Conservation (phyloP, 305 asterid species). For the Solanum hybrid region DNA sequence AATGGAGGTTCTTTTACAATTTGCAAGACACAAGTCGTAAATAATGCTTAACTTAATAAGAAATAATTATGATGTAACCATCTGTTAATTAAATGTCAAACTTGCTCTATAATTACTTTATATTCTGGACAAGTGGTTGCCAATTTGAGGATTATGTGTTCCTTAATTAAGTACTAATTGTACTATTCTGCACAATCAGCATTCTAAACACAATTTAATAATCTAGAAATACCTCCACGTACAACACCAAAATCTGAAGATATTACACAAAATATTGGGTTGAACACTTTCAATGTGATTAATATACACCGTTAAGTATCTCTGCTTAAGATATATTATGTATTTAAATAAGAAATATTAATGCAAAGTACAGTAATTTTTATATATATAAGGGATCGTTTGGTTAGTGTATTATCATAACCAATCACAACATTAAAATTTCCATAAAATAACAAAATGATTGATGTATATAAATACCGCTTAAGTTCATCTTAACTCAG, state of each 20-base stretch:
- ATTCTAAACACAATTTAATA: neutral
- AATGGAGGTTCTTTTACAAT: neutral
- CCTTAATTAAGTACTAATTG: neutral
- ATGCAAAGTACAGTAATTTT: neutral
- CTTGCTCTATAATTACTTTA: neutral
- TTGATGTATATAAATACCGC: neutral
- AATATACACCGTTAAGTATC: neutral
- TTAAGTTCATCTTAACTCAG: neutral
- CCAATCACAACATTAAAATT: neutral
- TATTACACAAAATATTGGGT: slow-evolving; percentile 17
- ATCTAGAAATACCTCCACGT: neutral
- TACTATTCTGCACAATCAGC: slow-evolving; percentile 2
- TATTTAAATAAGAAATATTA: no score
- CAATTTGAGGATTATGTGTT: neutral
- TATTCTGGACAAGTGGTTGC: neutral
- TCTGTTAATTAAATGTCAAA: neutral
- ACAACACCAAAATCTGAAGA: slow-evolving; percentile 20
- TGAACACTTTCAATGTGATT: slow-evolving; percentile 1
- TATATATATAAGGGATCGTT: neutral
- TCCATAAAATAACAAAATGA: neutral
- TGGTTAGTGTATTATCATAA: neutral
- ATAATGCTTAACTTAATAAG: neutral
- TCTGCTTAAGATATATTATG: neutral
- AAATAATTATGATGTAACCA: neutral
- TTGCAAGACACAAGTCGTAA: neutral